phyloP scores from a whole-genome alignment of 352 stramenopile species.

The Detonula confervacea region DNA sequence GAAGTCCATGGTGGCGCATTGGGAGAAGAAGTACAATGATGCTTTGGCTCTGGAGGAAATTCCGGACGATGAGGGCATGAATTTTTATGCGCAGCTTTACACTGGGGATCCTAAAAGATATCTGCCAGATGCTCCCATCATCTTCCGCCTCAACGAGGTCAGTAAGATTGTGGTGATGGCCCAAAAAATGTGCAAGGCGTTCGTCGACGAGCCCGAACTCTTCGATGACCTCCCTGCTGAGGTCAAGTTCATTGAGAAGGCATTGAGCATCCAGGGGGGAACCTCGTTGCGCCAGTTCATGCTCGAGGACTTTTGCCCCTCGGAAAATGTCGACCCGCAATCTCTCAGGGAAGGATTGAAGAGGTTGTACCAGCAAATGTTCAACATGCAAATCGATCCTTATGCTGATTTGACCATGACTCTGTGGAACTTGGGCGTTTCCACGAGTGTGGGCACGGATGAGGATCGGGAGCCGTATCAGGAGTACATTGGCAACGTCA shows the following conservation, averaged over 20 bases:
- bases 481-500: conserved; percentile 62
- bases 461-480: conserved; percentile 73
- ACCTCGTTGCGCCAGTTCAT: conserved; percentile 81
- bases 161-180: conserved; percentile 76
- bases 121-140: conserved; percentile 74
- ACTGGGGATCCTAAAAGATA: conserved; percentile 79
- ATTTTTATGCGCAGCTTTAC: conserved; percentile 60
- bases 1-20: conserved; percentile 83
- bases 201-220: conserved; percentile 66
- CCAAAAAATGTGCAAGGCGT: conserved; percentile 78
- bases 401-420: conserved; percentile 83
- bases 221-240: conserved; percentile 77
- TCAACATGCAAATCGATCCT: conserved; percentile 84
- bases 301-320: conserved; percentile 81
- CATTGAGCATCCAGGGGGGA: conserved; percentile 72
- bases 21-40: conserved; percentile 86
- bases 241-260: conserved; percentile 79
- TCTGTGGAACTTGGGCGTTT: conserved; percentile 69
- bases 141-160: conserved; percentile 77
- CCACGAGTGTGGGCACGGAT: conserved; percentile 73
- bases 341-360: conserved; percentile 74
- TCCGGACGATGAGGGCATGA: conserved; percentile 40
- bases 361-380: conserved; percentile 75
- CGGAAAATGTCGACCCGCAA: conserved; percentile 67
- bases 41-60: conserved; percentile 71